Percentiles rank a stretch among this genome's conserved stretches.
phyloP scores from a whole-genome alignment of 23 red algal species.

The Gracilariopsis chorda region DNA sequence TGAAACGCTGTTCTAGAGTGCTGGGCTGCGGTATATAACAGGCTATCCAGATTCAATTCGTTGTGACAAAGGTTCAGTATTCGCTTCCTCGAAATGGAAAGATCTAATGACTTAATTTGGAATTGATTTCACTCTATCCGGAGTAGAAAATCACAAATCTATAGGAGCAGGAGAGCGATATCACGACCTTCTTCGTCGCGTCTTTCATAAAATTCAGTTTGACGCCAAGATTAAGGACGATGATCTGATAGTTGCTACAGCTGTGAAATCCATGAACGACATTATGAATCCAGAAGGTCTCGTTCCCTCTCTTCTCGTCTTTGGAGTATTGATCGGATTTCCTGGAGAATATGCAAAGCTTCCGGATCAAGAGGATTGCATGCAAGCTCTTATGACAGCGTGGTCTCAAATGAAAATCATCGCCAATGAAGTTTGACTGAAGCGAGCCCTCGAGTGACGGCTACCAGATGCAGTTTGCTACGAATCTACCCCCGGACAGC shows the following conservation, averaged over 20 bases:
- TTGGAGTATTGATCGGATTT: too few relatives aligned
- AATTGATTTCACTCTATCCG: background rate
- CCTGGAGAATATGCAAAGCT: too few relatives aligned
- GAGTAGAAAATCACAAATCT: slow-evolving; percentile 12
- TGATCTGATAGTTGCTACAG: background rate
- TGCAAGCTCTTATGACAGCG: too few relatives aligned
- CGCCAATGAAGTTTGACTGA: too few relatives aligned
- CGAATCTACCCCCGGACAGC: too few relatives aligned
- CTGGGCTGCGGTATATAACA: background rate
- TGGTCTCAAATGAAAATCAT: too few relatives aligned
- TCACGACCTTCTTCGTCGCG: background rate
- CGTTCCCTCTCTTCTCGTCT: too few relatives aligned
- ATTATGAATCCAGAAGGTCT: background rate
- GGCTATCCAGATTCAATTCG: background rate
- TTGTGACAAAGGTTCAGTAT: background rate
- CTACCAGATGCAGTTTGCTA: too few relatives aligned
- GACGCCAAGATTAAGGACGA: background rate
- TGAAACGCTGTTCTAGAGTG: slow-evolving; percentile 23
- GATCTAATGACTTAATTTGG: background rate
- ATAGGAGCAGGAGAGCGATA: slow-evolving; percentile 13
- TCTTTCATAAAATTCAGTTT: background rate
- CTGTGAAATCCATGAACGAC: slow-evolving; percentile 3
- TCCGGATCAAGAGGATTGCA: too few relatives aligned
- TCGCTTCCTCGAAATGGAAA: background rate
- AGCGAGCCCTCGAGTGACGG: too few relatives aligned